Base-by-base conservation (phyloP, 345 rosid genomes). In the Triadica sebifera region DNA sequence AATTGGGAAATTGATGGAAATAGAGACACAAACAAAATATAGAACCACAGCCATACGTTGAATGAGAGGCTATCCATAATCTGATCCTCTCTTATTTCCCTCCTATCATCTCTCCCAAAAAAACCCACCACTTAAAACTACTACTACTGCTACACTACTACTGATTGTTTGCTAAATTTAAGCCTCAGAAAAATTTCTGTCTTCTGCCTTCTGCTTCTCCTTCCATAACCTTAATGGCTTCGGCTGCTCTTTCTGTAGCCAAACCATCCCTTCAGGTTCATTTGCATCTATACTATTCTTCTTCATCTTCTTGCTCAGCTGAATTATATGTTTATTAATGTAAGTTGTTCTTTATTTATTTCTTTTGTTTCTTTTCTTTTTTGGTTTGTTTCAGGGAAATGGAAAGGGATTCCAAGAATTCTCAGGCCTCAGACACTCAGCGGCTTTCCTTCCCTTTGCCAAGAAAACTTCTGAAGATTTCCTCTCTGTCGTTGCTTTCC, bases 201-300 rank as follows among this genome's bases (percentile, higher is more conserved):
- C 45, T 69, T 43, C 15, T 56, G 34, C 9, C 74, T 51, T 55
- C 61, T 17, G 20, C 8, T 7, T 8, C 9, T 62, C 50, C 45
- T 17, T 25, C 20, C 46, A 38, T 15, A 17, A 46, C 79, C 69
- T n/a, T 37, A 12, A 93, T 93, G 97, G 97, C 98, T 82, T 90
- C 92, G 90, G 97, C 96, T 86, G 85, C 97, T 77, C 75, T 92
- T 73, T 85, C 90, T 79, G 90, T 92, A 74, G 87, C 94, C 87
- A 94, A 89, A 84, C 95, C 97, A 41, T 74, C 97, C 78, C 88
- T 88, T 72, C 97, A 57, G 15, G 4, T 6, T 12, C 12, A 5
- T n/a, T 49, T 12, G n/a, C 0, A 29, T 9, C 69, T 47, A 56
- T 56, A 41, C 6, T 1, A 39, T 15, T 66, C 15, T 38, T 69